Percentiles rank a stretch among this genome's conserved stretches.
phyloP scores from a whole-genome alignment of 768 basidiomycete species.

The Cystobasidium onofrii region DNA sequence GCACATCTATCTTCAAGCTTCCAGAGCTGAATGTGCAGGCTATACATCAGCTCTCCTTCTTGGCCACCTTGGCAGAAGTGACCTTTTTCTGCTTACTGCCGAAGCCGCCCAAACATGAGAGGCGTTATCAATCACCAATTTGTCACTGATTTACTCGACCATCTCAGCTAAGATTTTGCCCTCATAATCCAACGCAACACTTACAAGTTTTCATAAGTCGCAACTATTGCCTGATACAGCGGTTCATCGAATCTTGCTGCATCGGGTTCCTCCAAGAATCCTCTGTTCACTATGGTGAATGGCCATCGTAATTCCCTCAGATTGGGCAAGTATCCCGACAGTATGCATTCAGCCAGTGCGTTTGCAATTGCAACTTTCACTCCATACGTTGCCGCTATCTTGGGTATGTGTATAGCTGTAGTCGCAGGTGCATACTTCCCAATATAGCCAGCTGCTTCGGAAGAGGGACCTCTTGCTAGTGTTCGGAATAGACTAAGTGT shows the following conservation, averaged over 20 bases:
- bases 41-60: too few species aligned
- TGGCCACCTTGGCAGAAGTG: background rate
- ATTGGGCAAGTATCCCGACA: background rate
- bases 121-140: background rate
- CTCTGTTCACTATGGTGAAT: background rate
- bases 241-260: slow-evolving; percentile 21
- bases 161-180: background rate
- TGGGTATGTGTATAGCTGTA: background rate
- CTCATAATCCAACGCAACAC: background rate
- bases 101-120: background rate
- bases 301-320: background rate
- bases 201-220: background rate
- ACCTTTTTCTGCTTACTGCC: background rate
- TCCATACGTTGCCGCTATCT: background rate
- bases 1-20: too few species aligned
- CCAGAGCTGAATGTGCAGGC: too few species aligned
- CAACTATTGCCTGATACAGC: background rate
- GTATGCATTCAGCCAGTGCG: background rate
- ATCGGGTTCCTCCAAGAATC: slow-evolving; percentile 20
- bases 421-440: background rate
- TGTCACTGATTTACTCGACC: background rate
- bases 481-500: background rate
- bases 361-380: slow-evolving; percentile 11
- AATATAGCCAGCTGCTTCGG: background rate
- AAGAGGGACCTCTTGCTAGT: background rate